Conservation (phyloP, 1,284 basidiomycete genomes). For the Violaceomyces palustris region DNA sequence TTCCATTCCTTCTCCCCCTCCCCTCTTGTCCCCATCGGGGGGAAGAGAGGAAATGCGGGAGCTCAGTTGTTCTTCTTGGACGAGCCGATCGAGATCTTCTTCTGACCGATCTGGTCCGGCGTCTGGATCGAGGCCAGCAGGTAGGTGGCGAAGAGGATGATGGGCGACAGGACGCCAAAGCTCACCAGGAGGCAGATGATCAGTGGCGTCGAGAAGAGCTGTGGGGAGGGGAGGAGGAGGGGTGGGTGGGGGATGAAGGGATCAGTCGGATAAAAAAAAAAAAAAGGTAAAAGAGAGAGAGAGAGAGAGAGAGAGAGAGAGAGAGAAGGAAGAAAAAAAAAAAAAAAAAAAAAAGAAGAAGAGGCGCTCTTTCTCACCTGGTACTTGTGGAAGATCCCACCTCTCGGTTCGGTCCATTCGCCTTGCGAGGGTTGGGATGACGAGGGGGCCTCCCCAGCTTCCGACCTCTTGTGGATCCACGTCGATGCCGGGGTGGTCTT, state of each 20-base stretch:
- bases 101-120: conserved; percentile 32
- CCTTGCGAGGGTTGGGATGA: too few species aligned
- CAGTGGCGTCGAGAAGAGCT: conserved; percentile 31
- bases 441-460: too few species aligned
- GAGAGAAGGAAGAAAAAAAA: not conserved
- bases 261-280: too few species aligned
- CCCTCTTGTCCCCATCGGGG: too few species aligned
- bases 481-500: too few species aligned
- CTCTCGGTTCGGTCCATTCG: conserved; percentile 23
- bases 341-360: not conserved
- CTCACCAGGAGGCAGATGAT: conserved; percentile 17
- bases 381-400: conserved; percentile 25
- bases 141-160: conserved; percentile 24
- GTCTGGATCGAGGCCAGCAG: conserved; percentile 28
- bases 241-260: too few species aligned
- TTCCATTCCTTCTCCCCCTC: too few species aligned
- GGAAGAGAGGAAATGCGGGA: too few species aligned
- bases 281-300: too few species aligned
- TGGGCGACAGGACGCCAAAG: conserved; percentile 20
- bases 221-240: not conserved
- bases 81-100: conserved; percentile 27
- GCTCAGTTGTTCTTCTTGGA: conserved; percentile 31
- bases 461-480: too few species aligned
- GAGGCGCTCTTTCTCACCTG: conserved; percentile 22
- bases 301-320: too few species aligned